Conservation (phyloP, 495 filamentous ascomycete species). For the Acidiella bohemica region DNA sequence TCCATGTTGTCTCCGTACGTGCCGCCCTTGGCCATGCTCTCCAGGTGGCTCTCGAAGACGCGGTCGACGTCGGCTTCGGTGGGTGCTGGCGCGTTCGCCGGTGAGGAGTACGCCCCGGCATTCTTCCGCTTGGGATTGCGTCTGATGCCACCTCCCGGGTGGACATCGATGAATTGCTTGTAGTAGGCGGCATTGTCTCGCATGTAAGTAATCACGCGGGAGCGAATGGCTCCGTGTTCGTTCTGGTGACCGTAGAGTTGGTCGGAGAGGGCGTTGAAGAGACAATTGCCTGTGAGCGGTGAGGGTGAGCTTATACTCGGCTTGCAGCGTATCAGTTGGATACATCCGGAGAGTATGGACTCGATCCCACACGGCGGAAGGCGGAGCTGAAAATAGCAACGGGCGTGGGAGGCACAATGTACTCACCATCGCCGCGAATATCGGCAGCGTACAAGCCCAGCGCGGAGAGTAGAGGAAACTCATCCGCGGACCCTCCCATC, state of each 20-base stretch:
- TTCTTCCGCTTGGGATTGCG: slow-evolving; percentile 50
- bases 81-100: slow-evolving; percentile 27
- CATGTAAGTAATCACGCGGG: slow-evolving; percentile 49
- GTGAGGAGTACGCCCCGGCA: slow-evolving; percentile 34
- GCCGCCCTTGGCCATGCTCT: slow-evolving; percentile 45
- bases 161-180: slow-evolving; percentile 50
- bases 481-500: slow-evolving; percentile 26
- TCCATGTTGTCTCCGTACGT: slow-evolving; percentile 63
- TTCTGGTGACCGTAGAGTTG: slow-evolving; percentile 55
- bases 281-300: slow-evolving; percentile 50
- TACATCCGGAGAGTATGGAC: not conserved
- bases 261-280: slow-evolving; percentile 66
- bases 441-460: slow-evolving; percentile 38
- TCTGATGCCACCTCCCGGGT: slow-evolving; percentile 43
- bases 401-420: slow-evolving; percentile 4
- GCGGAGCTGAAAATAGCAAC: no score
- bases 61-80: slow-evolving; percentile 46
- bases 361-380: not conserved
- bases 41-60: slow-evolving; percentile 48
- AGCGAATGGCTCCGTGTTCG: slow-evolving; percentile 45
- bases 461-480: slow-evolving; percentile 41
- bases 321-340: no score
- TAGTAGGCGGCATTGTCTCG: slow-evolving; percentile 45
- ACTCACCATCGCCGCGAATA: slow-evolving; percentile 41
- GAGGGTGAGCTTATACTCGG: slow-evolving; percentile 14